Percentiles rank a stretch among this genome's conserved stretches.
These are phyloP conservation scores for Ciborinia camelliae DNA, from an alignment of 2,329 filamentous ascomycete species.

Conservation along the genomic window DNA sequence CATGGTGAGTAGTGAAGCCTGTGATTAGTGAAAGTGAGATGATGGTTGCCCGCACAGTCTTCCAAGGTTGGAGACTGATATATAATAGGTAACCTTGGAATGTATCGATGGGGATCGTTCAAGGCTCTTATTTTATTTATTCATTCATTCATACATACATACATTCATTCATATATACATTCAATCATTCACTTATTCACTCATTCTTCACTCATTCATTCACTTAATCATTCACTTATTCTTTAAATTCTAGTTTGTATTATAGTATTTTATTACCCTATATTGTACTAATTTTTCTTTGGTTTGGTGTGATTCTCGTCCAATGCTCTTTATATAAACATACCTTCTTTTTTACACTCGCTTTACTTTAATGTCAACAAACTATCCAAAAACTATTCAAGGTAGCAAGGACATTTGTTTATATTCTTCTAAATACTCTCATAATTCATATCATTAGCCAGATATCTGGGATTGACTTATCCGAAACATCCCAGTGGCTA, in stretches of 20 bases:
- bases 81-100: too few species aligned
- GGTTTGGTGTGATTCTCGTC: background rate
- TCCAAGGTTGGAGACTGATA: too few species aligned
- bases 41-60: conserved; percentile 9
- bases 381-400: background rate
- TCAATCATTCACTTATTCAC: too few species aligned
- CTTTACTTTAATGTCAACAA: background rate
- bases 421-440: too few species aligned
- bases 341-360: too few species aligned
- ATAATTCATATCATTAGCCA: background rate
- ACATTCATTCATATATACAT: too few species aligned
- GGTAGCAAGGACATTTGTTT: background rate
- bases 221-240: too few species aligned
- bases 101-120: too few species aligned
- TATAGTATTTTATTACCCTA: background rate
- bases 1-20: background rate
- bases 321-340: background rate
- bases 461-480: background rate
- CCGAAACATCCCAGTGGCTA: conserved; percentile 2
- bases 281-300: background rate
- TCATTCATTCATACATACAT: too few species aligned
- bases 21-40: background rate
- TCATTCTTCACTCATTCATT: too few species aligned
- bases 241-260: background rate
- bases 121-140: background rate